Evolutionary conservation across 225 moss, liverwort and hornwort genomes (phyloP), one percentile per base, ranked within the genome.

Genomic region (Antitrichia curtipendula): DNA sequence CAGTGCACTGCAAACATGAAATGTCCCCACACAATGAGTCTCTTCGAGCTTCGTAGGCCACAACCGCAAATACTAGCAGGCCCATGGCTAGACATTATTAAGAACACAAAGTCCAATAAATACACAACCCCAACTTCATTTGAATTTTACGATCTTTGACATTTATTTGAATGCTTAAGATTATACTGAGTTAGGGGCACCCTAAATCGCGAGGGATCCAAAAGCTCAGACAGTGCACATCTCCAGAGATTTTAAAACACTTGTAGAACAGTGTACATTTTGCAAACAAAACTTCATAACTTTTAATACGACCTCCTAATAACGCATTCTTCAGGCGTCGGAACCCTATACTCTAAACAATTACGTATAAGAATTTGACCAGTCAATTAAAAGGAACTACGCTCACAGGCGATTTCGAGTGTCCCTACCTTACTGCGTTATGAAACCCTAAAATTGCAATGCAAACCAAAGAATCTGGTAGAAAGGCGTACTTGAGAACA

Each of bases 401-500:
- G 57, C 25, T 56, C 25, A 78, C 18, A 16, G n/a, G n/a, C 25
- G 31, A 54, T 14, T 53, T 29, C 27, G 38, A 28, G 29, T 14
- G 31, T 7, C 14, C 25, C 69, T 53, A 31, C 14, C 70, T 5
- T 17, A 41, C 53, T 7, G 32, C 53, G n/a, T 47, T 43, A 70
- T 7, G 12, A 54, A 82, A 85, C 53, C 61, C 41, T n/a, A 50
- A 64, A 47, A 49, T 32, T 24, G 87, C n/a, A 80, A 45, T 69
- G 45, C 43, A 77, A 73, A 78, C 14, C 36, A 43, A n/a, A 71
- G 31, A 60, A 49, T 82, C 8, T n/a, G 53, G 62, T 40, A 21
- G 78, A 82, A 86, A n/a, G 10, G 73, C 85, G 36, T 89, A 96
- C 97, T 91, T 86, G 78, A 96, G 77, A 57, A 99, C 88, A 81